Evolutionary conservation across 2,329 filamentous ascomycete species (phyloP).

Genomic region (Phyllachora maydis): DNA sequence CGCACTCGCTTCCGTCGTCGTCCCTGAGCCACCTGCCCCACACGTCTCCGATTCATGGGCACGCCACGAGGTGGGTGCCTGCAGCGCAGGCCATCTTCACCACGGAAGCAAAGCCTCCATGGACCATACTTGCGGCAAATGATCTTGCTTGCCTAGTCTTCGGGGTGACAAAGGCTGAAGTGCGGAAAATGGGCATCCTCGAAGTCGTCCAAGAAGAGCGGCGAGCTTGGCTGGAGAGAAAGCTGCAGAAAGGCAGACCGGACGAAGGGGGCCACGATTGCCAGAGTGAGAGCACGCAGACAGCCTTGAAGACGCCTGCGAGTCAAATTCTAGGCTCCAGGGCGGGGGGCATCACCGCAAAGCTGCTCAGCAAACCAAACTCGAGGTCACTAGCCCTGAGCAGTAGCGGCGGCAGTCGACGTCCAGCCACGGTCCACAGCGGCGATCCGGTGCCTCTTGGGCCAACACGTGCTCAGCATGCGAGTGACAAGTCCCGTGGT

Average conservation of each 20-base stretch:
- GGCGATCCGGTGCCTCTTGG: conserved; percentile 33
- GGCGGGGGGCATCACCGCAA: conserved; percentile 63
- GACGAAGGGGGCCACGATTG: conserved; percentile 19
- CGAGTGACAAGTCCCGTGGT: conserved; percentile 43
- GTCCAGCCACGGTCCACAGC: conserved; percentile 43
- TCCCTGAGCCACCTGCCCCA: conserved; percentile 20
- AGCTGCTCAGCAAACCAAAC: conserved; percentile 66
- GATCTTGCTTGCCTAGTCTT: conserved; percentile 95
- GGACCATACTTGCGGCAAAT: conserved; percentile 92
- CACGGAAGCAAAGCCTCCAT: conserved; percentile 75
- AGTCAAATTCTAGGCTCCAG: conserved; percentile 45
- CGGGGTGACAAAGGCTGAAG: conserved; percentile 91
- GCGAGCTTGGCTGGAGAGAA: conserved; percentile 74
- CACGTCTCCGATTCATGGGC: conserved; percentile 53
- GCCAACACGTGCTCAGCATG: conserved; percentile 37
- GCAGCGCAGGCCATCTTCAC: conserved; percentile 94
- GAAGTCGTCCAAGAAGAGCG: conserved; percentile 86
- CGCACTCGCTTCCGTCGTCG: conserved; percentile 16
- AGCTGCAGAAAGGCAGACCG: conserved; percentile 44
- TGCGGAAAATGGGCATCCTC: conserved; percentile 83
- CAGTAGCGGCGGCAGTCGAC: conserved; percentile 27
- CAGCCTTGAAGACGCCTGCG: conserved; percentile 17
- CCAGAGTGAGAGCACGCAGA: conserved; percentile 15
- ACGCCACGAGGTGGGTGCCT: conserved; percentile 76
- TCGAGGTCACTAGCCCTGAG: conserved; percentile 31